Evolutionary conservation across 345 rosid genomes (phyloP).

Genomic region (Gossypium mustelinum): DNA sequence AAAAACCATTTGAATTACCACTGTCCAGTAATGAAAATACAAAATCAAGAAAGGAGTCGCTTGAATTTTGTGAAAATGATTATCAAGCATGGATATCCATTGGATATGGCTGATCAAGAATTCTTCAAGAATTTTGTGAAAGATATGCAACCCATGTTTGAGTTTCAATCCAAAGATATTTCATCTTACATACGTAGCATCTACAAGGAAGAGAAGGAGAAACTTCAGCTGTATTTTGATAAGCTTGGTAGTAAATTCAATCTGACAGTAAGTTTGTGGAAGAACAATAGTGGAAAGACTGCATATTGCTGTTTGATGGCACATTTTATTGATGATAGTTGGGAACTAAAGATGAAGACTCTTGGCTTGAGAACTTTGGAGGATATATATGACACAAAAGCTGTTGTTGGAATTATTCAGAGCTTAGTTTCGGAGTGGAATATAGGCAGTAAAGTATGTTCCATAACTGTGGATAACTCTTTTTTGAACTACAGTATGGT

Average conservation of each 20-base stretch:
- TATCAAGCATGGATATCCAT: neutral
- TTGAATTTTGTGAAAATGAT: neutral
- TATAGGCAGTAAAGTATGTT: neutral
- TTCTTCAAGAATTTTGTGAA: neutral
- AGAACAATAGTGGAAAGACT: accelerated
- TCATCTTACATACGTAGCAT: neutral
- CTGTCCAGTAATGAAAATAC: too few species aligned
- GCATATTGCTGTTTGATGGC: neutral
- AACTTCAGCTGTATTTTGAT: neutral
- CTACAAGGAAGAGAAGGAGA: neutral
- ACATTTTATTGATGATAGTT: conserved; percentile 4
- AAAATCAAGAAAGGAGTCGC: neutral
- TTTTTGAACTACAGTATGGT: neutral
- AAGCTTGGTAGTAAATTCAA: neutral
- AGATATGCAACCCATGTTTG: neutral
- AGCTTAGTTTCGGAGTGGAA: neutral
- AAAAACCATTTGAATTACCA: neutral
- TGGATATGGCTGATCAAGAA: neutral
- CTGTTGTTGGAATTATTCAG: neutral
- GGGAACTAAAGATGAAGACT: neutral
- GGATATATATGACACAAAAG: too few species aligned
- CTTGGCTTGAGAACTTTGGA: neutral
- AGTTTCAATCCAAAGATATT: neutral
- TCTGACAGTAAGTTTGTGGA: neutral
- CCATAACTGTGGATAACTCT: neutral